A percentile compares a stretch with the other conserved stretches of the same genome.
phyloP scores from a whole-genome alignment of 345 rosid species.

The Noccaea bulbosa region DNA sequence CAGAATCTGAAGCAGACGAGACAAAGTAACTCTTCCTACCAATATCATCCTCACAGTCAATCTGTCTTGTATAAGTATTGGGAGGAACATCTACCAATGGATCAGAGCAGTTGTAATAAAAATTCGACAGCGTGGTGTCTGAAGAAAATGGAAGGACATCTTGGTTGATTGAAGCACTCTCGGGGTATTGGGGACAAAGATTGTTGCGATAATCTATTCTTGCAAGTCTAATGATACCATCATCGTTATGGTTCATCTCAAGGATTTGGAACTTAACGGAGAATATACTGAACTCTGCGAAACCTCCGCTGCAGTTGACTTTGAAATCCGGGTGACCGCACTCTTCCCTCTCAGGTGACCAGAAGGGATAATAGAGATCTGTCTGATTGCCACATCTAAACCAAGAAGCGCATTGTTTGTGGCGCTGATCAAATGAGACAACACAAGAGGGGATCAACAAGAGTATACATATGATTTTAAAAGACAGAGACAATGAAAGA shows the following conservation, averaged over 20 bases:
- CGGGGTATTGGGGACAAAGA: conserved; percentile 34
- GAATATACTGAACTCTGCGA: conserved; percentile 29
- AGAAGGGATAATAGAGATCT: conserved; percentile 40
- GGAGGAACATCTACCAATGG: not conserved
- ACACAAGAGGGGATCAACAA: conserved; percentile 12
- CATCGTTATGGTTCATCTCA: conserved; percentile 9
- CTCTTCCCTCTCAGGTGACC: conserved; percentile 19
- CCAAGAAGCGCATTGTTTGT: not conserved
- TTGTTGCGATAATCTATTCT: conserved; percentile 40
- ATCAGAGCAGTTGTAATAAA: conserved; percentile 43
- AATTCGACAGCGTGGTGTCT: not conserved
- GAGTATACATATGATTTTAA: not conserved
- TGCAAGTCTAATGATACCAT: not conserved
- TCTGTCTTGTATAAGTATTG: too few relatives aligned
- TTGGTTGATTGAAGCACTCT: conserved; percentile 27
- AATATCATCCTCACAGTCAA: too few relatives aligned
- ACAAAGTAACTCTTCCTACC: too few relatives aligned
- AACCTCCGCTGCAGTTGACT: conserved; percentile 25
- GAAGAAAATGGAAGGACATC: not conserved
- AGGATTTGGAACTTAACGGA: conserved; percentile 41
- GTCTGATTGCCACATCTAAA: not conserved
- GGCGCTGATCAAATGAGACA: conserved; percentile 15
- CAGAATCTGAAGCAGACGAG: too few relatives aligned
- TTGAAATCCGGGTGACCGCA: conserved; percentile 46
- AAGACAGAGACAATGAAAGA: not conserved